Percentiles rank a stretch among this genome's conserved stretches.
Conservation (phyloP, 331 rosid species). For the Arachis monticola region DNA sequence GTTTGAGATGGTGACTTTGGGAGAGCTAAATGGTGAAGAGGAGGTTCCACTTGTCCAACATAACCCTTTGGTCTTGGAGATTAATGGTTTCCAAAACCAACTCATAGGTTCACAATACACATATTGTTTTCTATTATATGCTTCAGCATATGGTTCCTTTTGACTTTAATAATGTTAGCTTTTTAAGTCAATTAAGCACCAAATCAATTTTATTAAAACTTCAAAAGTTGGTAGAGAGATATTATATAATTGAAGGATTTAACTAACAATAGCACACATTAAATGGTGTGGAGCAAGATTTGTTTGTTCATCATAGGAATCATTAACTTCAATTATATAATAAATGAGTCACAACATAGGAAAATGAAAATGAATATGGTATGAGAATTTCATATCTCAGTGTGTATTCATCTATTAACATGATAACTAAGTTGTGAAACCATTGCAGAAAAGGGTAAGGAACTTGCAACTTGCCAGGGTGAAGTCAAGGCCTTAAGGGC, state of each 20-base stretch:
- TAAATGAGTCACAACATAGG: not conserved
- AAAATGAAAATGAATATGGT: not conserved
- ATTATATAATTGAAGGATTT: not conserved
- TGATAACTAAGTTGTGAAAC: constrained; percentile 19
- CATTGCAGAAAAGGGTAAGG: constrained; percentile 68
- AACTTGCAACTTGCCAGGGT: constrained; percentile 56
- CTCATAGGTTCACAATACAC: constrained; percentile 60
- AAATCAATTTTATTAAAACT: not conserved
- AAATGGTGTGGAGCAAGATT: not conserved
- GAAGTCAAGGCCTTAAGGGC: constrained; percentile 82
- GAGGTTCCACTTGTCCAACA: constrained; percentile 56
- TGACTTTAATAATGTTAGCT: not conserved
- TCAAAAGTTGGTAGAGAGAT: not conserved
- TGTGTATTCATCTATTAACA: not conserved
- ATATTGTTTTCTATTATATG: constrained; percentile 11
- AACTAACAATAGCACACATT: not conserved
- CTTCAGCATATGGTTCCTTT: constrained; percentile 10
- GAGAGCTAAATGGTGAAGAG: constrained; percentile 56
- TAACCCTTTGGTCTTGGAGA: constrained; percentile 69
- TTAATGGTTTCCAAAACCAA: constrained; percentile 72
- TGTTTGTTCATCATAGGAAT: not conserved
- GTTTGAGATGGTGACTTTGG: constrained; percentile 58
- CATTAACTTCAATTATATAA: not conserved
- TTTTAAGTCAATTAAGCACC: not conserved
- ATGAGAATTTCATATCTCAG: constrained; percentile 24